These are phyloP conservation scores for Vaccinium vitisidaea DNA, from an alignment of 148 eudicot genomes.

Conservation along the genomic window DNA sequence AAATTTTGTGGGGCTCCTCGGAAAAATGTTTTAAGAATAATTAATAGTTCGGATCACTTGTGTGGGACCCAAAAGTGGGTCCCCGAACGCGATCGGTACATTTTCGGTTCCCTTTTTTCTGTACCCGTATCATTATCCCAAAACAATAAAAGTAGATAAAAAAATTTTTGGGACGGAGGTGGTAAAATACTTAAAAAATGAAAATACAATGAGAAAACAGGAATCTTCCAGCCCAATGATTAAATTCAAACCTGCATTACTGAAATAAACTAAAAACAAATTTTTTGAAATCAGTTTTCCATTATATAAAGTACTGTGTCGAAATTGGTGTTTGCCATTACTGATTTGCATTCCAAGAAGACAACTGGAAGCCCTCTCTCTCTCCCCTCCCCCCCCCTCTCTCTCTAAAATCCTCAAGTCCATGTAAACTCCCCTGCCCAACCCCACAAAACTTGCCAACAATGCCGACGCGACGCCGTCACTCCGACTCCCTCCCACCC, in stretches of 20 bases:
- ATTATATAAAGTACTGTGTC: not conserved
- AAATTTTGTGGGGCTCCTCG: no score
- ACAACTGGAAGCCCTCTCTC: not conserved
- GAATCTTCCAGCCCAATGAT: conserved; percentile 2
- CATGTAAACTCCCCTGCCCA: not conserved
- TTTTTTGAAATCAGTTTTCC: not conserved
- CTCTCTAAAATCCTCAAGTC: not conserved
- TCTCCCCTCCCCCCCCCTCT: not conserved
- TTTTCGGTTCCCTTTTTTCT: no score
- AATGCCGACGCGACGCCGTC: conserved; percentile 8
- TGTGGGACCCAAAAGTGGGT: no score
- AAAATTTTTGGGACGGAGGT: no score
- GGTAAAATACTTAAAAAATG: not conserved
- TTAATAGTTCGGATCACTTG: no score
- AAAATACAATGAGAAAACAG: not conserved
- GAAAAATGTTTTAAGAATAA: no score
- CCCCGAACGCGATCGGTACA: no score
- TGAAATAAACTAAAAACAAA: not conserved
- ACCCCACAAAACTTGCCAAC: not conserved
- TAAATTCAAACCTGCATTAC: not conserved
- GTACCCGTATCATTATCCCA: no score
- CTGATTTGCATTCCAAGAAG: no score
- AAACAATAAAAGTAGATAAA: no score
- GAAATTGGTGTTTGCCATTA: not conserved
- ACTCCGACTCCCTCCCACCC: not conserved